Base-by-base conservation (phyloP, 306 rosid genomes). In the Cicer chorassanicum region DNA sequence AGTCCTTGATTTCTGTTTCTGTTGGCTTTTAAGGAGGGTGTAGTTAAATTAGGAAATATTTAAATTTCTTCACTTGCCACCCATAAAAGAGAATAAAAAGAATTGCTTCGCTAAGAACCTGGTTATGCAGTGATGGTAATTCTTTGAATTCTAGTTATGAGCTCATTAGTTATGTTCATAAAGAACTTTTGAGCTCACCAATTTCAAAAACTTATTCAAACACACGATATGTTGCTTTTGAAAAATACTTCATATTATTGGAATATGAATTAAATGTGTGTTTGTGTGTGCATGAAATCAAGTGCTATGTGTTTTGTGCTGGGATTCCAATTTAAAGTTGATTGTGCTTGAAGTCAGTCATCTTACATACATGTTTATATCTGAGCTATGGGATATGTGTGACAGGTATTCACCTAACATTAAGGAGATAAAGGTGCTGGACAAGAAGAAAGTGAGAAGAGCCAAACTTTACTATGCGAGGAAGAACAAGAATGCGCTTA, bases 321-420 rank as follows among this genome's bases (percentile, higher is more conserved):
- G 51, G 55, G 39, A 36, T 50, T 74, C 54, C 11, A 54, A 8
- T 73, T 64, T 45, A 41, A 51, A 49, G 62, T 76, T 46, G 74
- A 45, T 41, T 68, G 65, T 78, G 77, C 8, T 50, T 45, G 46
- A 40, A 71, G 36, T 76, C 53, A 65, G 40, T 76, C 48, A 18
- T 50, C 13, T 78, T 51, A 74, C 81, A 7, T 34, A 11, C 6
- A 9, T 53, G 38, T 43, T 71, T 19, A 46, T 70, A 46, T 66
- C 66, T 18, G 15, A 73, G 41, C 44, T 56, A 40, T 72, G 51
- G 12, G 42, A 49, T 48, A 57, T 82, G 62, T 59, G 16, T 91
- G 84, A 75, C 81, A 94, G 97, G 89, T 92, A 94, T 83, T 94
- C 97, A 5, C 99, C 99, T n/a, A 94, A 90, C 87, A 92, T 92